Base-by-base conservation (phyloP, 257 asterid genomes). In the Haberlea rhodopensis region DNA sequence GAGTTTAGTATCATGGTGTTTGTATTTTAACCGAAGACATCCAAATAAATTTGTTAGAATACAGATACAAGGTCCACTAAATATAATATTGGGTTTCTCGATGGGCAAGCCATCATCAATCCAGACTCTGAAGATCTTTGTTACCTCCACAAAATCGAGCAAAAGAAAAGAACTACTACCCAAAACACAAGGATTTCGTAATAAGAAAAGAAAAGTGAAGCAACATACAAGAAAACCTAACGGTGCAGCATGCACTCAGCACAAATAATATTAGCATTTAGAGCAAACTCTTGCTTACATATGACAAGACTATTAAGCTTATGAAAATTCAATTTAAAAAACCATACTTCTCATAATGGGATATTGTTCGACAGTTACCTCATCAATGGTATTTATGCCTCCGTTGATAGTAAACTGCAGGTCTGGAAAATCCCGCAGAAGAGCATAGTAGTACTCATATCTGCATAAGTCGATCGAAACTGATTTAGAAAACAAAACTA, bases 341-440 rank as follows among this genome's bases (percentile, higher is more conserved):
- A 23, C 56, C 55, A 62, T 29, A 55, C 34, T 40, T 32, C 15
- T 54, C 56, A 60, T 53, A 29, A 52, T 49, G 59, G 26, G 31
- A 54, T 23, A 60, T 37, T 48, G 52, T 69, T 69, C 62, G 46
- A 66, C 34, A 63, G 68, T 75, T 76, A 91, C 98, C 95, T 92
- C 98, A 69, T 82, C 84, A 46, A 87, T 62, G 29, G 97, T 80
- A 69, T 84, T 88, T 72, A 92, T 89, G 75, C 98, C 98, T 69
- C 98, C 98, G 75, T 92, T 92, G 55, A 92, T 87, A 60, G 97
- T 92, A 75, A 92, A 92, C 70, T 67, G 90, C 63, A 92, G 73
- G 75, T 89, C 87, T 56, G 98, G 98, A 68, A 92, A 92, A 87
- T 92, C 98, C 53, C 98, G 98, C 76, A 87, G 84, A 26, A 92